phyloP scores from a whole-genome alignment of 2,329 filamentous ascomycete species.

The Fusarium devonianum region DNA sequence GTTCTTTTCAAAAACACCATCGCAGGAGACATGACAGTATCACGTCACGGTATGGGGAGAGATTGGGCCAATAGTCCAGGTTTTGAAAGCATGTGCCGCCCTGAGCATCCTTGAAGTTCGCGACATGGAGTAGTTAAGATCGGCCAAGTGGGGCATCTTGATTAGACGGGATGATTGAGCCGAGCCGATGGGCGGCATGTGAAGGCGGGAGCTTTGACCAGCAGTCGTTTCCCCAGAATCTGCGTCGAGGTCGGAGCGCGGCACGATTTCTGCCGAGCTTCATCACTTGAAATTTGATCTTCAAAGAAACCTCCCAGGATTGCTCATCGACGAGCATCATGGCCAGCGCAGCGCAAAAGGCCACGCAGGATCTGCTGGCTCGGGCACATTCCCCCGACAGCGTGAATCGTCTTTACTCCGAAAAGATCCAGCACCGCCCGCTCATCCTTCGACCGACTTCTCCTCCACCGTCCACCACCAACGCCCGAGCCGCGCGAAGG shows the following conservation, averaged over 20 bases:
- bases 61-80: conserved; percentile 11
- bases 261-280: conserved; percentile 26
- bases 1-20: conserved; percentile 32
- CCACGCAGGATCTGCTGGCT: conserved; percentile 71
- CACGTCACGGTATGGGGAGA: conserved; percentile 14
- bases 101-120: conserved; percentile 16
- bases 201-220: conserved; percentile 40
- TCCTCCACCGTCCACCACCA: conserved; percentile 61
- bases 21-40: conserved; percentile 16
- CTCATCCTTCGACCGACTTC: conserved; percentile 81
- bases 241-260: conserved; percentile 20
- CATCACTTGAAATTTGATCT: conserved; percentile 5
- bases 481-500: conserved; percentile 64
- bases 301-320: neutral
- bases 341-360: conserved; percentile 46
- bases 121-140: conserved; percentile 29
- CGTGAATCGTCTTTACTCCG: conserved; percentile 74
- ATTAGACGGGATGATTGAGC: conserved; percentile 25
- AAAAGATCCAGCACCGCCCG: conserved; percentile 83
- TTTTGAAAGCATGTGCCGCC: conserved; percentile 19
- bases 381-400: conserved; percentile 81
- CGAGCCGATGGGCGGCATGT: conserved; percentile 38
- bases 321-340: conserved; percentile 38
- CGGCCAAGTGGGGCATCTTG: conserved; percentile 33
- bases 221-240: conserved; percentile 32